Conservation (phyloP, 108 stramenopile genomes). For the Skeletonema tropicum region DNA sequence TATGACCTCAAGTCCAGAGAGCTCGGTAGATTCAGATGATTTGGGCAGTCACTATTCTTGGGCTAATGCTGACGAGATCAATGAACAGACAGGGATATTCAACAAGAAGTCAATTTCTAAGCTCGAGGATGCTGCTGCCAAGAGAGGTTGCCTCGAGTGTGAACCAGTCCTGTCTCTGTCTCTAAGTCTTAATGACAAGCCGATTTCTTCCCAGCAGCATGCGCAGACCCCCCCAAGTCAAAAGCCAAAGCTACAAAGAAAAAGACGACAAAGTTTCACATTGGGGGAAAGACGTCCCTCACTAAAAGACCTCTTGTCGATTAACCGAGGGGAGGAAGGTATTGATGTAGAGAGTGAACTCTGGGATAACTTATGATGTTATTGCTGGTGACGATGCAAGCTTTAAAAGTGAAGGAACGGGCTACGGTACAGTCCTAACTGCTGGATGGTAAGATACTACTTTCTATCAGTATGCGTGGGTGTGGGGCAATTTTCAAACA, state of each 20-base stretch:
- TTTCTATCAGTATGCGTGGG: too few relatives aligned
- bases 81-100: conserved; percentile 11
- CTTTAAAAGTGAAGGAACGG: not conserved
- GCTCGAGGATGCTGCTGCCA: not conserved
- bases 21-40: not conserved
- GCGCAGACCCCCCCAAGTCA: not conserved
- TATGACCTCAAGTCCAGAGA: not conserved
- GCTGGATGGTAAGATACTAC: not conserved
- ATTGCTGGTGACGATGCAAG: not conserved
- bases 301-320: not conserved
- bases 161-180: not conserved
- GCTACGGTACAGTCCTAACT: not conserved
- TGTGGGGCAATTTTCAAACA: too few relatives aligned
- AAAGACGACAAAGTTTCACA: not conserved
- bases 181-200: too few relatives aligned
- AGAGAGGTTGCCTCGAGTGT: not conserved
- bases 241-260: not conserved
- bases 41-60: not conserved
- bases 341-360: not conserved
- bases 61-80: conserved; percentile 12
- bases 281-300: not conserved
- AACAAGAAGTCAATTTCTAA: conserved; percentile 5
- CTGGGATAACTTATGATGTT: not conserved
- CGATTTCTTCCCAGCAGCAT: not conserved
- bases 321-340: not conserved